Evolutionary conservation across 2,329 filamentous ascomycete genomes (phyloP), one percentile per base, ranked within the genome.

Genomic region (Ophiosphaerella herpotricha): DNA sequence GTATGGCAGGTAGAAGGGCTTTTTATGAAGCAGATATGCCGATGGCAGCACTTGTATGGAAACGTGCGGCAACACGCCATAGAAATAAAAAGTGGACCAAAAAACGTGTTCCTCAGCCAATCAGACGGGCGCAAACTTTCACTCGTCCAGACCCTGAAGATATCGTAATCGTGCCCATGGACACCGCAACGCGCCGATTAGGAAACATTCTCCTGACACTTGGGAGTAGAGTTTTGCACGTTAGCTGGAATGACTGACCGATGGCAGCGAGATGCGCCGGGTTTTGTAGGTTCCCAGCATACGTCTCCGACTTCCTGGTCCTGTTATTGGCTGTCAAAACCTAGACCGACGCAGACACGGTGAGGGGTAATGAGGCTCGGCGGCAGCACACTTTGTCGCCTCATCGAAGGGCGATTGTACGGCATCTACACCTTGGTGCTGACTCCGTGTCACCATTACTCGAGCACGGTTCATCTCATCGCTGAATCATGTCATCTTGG

Each of bases 41-140:
- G 46, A 61, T 51, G 55, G 57, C 57, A 53, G 58, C 46, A 59
- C 59, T 53, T 57, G 48, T 56, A 47, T 55, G 50, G 54, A 59
- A 58, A 50, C 38, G 34, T 46, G 44, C 45, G 48, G 26, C 32
- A 29, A 47, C 49, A 46, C 53, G 52, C 56, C 54, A 54, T 44
- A 35, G 12, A 12, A 16, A 35, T 9, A 18, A 42, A 41, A 42
- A 36, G 33, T 42, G 39, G 39, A 24, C 39, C 29, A 14, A 13
- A 13, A 23, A 40, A 23, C 24, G 26, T 26, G 29, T 32, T 14
- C 11, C 32, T 13, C 23, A 24, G 51, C 62, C 61, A 66, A 66
- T 64, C 54, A 64, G 16, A 26, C 5, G 7, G 35, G 9, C 33
- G 8, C 9, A 16, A 43, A 39, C 40, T 31, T 33, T 38, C 29